Conservation (phyloP, 2,329 filamentous ascomycete species). For the Fusarium cicatricum region DNA sequence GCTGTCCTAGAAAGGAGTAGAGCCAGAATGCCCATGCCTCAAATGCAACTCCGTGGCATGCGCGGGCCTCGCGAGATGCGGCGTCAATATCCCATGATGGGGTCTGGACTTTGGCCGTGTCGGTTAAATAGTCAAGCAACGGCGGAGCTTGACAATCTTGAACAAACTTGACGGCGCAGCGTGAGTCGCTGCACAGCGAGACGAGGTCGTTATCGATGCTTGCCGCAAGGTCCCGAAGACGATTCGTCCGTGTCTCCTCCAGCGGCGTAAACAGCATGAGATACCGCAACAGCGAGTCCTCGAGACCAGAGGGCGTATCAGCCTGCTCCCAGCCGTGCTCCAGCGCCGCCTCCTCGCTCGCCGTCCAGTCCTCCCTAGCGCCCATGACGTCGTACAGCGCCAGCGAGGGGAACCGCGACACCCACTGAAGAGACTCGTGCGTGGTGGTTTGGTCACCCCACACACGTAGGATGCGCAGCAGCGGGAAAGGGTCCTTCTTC, state of each 20-base stretch:
- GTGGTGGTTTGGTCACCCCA: conserved; percentile 54
- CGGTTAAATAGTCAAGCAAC: conserved; percentile 47
- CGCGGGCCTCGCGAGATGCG: conserved; percentile 39
- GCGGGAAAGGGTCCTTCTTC: conserved; percentile 53
- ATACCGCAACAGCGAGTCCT: conserved; percentile 48
- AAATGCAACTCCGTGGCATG: conserved; percentile 48
- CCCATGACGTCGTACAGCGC: conserved; percentile 55
- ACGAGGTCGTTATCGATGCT: conserved; percentile 49
- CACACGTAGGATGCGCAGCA: conserved; percentile 57
- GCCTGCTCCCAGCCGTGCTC: conserved; percentile 48
- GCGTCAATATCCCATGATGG: conserved; percentile 45
- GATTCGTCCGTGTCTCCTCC: conserved; percentile 36
- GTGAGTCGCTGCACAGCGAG: conserved; percentile 46
- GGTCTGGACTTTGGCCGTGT: conserved; percentile 43
- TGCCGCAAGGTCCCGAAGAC: conserved; percentile 41
- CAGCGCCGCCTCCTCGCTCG: conserved; percentile 33
- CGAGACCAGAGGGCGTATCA: conserved; percentile 32
- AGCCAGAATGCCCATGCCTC: conserved; percentile 54
- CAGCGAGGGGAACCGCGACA: conserved; percentile 55
- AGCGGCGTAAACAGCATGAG: conserved; percentile 47
- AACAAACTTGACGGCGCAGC: conserved; percentile 46
- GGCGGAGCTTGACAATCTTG: conserved; percentile 42
- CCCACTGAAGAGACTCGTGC: conserved; percentile 50
- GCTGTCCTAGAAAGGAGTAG: conserved; percentile 51
- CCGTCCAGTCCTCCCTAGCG: conserved; percentile 48